Evolutionary conservation across 495 filamentous ascomycete genomes (phyloP), one percentile per base, ranked within the genome.

Genomic region (Aspergillus saccharolyticus): DNA sequence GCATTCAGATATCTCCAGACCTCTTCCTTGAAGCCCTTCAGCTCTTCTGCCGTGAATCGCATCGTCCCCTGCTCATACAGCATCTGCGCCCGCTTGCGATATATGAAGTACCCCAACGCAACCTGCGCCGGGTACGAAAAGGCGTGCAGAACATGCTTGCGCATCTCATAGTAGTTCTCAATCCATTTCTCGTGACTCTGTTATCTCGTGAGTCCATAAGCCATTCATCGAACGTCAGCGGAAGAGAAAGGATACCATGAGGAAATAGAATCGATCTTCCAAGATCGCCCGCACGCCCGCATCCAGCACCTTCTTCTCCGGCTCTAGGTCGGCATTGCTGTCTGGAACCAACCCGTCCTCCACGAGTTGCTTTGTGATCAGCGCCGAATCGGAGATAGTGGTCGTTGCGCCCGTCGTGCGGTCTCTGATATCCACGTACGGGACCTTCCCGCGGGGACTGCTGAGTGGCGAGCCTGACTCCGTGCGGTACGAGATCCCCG

Each of bases 211-310:
- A 17, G 24, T 42, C 14, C 39, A 3, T 25, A 33, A n/a, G 14
- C 44, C 20, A 1, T 16, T 44, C n/a, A 14, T n/a, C n/a, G n/a
- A n/a, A n/a, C n/a, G n/a, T n/a, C n/a, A n/a, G n/a, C n/a, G n/a
- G 4, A 5, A 8, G 19, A 12, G 5, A 14, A 42, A 48, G 14
- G 65, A 17, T 57, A 82, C 80, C 53, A 76, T 67, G 44, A 71
- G 80, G 53, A 85, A 86, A 57, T 78, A 82, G 17, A 85, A 52
- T 67, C 80, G 83, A 46, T 88, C 83, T 62, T 89, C 85, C 12
- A 87, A 52, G 42, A 87, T 43, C 1, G 81, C 81, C 6, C 74
- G 63, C 1, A 86, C 42, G 0, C 73, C 79, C 4, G 83, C 47
- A 66, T 87, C 84, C 1, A 72, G 63, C 3, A 78, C 72, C 46